phyloP scores from a whole-genome alignment of 2,329 filamentous ascomycete genomes.

The Fusarium pseudoanthophilum region DNA sequence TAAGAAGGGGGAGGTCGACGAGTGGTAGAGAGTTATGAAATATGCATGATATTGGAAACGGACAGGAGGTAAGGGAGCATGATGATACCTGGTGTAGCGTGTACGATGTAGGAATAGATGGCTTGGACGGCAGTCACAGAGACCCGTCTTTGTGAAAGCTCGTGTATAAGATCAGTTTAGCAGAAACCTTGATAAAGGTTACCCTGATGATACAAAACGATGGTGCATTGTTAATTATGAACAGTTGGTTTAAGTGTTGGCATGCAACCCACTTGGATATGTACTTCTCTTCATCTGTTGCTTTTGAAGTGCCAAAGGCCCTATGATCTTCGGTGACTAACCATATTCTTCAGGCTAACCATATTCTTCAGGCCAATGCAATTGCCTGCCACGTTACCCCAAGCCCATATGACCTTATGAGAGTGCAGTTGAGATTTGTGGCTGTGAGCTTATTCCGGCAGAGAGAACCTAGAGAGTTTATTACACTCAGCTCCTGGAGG shows the following conservation, averaged over 20 bases:
- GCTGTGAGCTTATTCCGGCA: too few relatives aligned
- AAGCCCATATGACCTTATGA: not conserved
- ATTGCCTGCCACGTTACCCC: not conserved
- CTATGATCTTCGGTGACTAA: not conserved
- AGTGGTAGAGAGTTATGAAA: slow-evolving; percentile 51
- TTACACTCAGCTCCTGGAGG: not conserved
- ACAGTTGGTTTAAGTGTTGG: not conserved
- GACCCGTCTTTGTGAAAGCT: not conserved
- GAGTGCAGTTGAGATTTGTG: too few relatives aligned
- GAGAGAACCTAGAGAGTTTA: too few relatives aligned
- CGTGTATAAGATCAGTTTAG: slow-evolving; percentile 16
- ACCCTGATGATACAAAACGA: not conserved
- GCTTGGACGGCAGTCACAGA: slow-evolving; percentile 2
- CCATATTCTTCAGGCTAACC: not conserved
- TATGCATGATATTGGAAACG: not conserved
- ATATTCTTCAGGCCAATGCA: not conserved
- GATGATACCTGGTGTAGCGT: slow-evolving; percentile 31
- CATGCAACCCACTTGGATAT: not conserved
- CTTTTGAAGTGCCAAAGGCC: too few relatives aligned
- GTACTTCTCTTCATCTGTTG: not conserved
- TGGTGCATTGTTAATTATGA: not conserved
- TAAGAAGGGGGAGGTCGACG: slow-evolving; percentile 55
- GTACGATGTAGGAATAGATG: slow-evolving; percentile 35
- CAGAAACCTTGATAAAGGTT: not conserved
- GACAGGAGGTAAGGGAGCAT: not conserved